Base-by-base conservation (phyloP, 2,329 filamentous ascomycete genomes). In the Arthrobotrys sinensis region DNA sequence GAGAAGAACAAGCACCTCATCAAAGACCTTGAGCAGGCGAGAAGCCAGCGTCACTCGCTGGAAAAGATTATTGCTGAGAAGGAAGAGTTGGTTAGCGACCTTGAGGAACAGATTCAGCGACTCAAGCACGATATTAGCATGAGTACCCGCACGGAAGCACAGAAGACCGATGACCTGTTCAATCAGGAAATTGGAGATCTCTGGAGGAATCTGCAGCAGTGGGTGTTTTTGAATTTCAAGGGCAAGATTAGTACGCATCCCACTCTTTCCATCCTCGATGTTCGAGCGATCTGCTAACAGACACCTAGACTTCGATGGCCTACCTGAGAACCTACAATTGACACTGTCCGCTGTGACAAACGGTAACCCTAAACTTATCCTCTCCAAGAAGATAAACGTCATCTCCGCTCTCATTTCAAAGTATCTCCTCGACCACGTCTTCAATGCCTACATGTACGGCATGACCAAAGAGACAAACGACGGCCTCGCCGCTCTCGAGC, bases 51-150 rank as follows among this genome's bases (percentile, higher is more conserved):
- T 6, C 76, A 79, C 55, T 73, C 68, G 34, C 53, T 79, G 4
- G 76, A 79, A n/a, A 79, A 79, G 57, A 72, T 79, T 14, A 79
- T 79, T 28, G 62, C 76, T 19, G 76, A 79, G 45, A 79, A 79
- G 24, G 76, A 79, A 14, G 68, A 79, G 10, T n/a, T 68, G 6
- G 69, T 79, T 19, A 38, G 48, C 36, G 76, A 79, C 38, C 68
- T 79, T 34, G 76, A 79, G 38, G 69, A 68, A 16, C 76, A 79
- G n/a, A 79, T 79, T 16, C 62, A 64, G 21, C 63, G 76, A 16
- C 68, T 79, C 43, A 79, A 79, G 55, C 76, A 73, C 21, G 76
- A 79, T 60, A 79, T 79, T 19, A 79, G 76, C 55, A 68, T 73
- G 68, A 79, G 76, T 36, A 79, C 76, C 1, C 67, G 76, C 19